These are phyloP conservation scores for Sporobolomyces pararoseus DNA, from an alignment of 768 basidiomycete genomes.

Conservation along the genomic window DNA sequence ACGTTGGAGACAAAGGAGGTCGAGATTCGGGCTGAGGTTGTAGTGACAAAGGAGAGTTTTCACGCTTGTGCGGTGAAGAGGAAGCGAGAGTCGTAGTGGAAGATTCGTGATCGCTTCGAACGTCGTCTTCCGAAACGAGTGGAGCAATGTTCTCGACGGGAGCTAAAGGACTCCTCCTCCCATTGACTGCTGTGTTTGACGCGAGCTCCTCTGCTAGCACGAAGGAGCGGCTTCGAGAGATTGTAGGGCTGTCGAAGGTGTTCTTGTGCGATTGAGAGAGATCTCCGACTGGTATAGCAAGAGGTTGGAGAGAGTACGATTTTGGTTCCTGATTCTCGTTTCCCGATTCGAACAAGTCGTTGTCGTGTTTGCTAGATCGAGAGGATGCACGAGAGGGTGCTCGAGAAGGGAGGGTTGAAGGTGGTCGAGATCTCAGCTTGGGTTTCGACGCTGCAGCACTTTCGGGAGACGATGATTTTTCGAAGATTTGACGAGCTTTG, in stretches of 20 bases:
- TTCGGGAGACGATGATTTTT: background rate
- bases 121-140: background rate
- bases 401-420: background rate
- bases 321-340: background rate
- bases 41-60: background rate
- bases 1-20: background rate
- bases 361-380: background rate
- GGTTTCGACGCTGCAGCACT: background rate
- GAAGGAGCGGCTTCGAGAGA: slow-evolving; percentile 6
- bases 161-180: background rate
- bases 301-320: background rate
- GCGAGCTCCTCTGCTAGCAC: background rate
- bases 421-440: background rate
- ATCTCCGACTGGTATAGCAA: background rate
- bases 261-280: background rate
- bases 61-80: background rate
- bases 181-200: background rate
- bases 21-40: background rate
- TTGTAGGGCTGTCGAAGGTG: slow-evolving; percentile 1
- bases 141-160: background rate
- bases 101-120: background rate
- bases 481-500: background rate
- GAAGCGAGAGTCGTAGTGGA: background rate
- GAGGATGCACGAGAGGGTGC: background rate
- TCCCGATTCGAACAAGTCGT: background rate